Base-by-base conservation (phyloP, 768 basidiomycete genomes). In the Royoungia palumana region DNA sequence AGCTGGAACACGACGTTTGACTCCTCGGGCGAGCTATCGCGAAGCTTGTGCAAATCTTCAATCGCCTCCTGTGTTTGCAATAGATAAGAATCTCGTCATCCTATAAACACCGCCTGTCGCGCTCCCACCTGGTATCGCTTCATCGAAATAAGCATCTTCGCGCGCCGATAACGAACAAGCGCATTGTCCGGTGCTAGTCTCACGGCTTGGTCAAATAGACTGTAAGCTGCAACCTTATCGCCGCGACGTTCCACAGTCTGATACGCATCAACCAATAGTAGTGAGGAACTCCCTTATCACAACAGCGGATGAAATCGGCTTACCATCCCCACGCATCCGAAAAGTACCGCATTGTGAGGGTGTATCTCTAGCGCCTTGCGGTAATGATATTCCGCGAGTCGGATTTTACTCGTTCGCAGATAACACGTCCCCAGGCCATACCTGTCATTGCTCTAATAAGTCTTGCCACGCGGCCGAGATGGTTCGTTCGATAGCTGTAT, bases 361-460 rank as follows among this genome's bases (percentile, higher is more conserved):
- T 97, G 93, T 67, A 99, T 94, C 58, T 89, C 83, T 30, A 86
- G 78, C 4, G 96, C 94, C 65, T 86, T 88, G 58, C 89, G 81
- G 75, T 91, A 98, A 71, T 98, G 94, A 72, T 95, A 97, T 66
- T 98, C 94, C 37, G 96, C 96, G 44, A 94, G 75, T 38, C 89
- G 83, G 49, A 90, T 73, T 74, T 95, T 97, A 70, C 89, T 94
- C 80, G 87, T 91, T 60, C 92, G 81, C 66, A 95, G 76, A 75
- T 97, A 98, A 64, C 94, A 97, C 30, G 90, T 90, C 53, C 96
- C 96, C 58, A 99, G 75, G n/a, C 96, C 96, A 69, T 98, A 99
- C 95, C 95, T 97, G 62, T 54, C 50, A 53, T 63, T 57, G 44
- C 54, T 49, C 48, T 66, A 58, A 64, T 70, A 49, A 66, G 52